A percentile compares a stretch with the other conserved stretches of the same genome.
These are phyloP conservation scores for Colletotrichum plurivorum DNA, from an alignment of 2,329 filamentous ascomycete species.

Conservation along the genomic window DNA sequence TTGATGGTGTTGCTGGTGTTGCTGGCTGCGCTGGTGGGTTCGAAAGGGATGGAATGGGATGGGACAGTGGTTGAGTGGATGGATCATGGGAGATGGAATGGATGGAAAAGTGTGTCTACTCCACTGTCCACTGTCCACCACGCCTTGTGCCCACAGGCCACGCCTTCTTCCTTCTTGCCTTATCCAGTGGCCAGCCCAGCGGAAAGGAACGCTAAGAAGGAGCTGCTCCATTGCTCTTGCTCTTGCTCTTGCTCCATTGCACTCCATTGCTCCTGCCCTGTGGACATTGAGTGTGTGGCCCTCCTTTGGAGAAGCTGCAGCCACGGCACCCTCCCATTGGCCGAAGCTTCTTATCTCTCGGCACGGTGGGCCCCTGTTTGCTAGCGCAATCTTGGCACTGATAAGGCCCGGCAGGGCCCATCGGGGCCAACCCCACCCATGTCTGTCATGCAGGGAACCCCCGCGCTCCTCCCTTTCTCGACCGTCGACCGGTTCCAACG, in stretches of 20 bases:
- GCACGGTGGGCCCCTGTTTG: not conserved
- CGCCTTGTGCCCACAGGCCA: no score
- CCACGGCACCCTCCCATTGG: conserved; percentile 15
- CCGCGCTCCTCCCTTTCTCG: conserved; percentile 8
- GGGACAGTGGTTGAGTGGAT: no score
- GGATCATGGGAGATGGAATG: no score
- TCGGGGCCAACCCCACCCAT: conserved; percentile 1
- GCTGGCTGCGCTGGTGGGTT: no score
- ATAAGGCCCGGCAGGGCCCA: conserved; percentile 36
- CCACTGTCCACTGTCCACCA: no score
- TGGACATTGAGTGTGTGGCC: not conserved
- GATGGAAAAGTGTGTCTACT: no score
- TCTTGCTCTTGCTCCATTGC: conserved; percentile 4
- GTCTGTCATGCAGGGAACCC: conserved; percentile 20
- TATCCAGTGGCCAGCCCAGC: conserved; percentile 1
- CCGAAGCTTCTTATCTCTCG: conserved; percentile 38
- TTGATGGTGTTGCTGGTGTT: no score
- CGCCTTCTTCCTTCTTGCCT: not conserved
- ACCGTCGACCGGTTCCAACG: conserved; percentile 2
- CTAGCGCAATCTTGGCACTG: conserved; percentile 37
- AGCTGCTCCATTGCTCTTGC: conserved; percentile 8
- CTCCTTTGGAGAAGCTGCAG: conserved; percentile 32
- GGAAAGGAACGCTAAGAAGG: conserved; percentile 27
- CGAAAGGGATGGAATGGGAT: no score
- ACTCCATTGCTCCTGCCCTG: conserved; percentile 11